A percentile compares a stretch with the other conserved stretches of the same genome.
Evolutionary conservation across 371 early-diverging fungal species (phyloP).

Genomic region (Syncephalastrum monosporum): DNA sequence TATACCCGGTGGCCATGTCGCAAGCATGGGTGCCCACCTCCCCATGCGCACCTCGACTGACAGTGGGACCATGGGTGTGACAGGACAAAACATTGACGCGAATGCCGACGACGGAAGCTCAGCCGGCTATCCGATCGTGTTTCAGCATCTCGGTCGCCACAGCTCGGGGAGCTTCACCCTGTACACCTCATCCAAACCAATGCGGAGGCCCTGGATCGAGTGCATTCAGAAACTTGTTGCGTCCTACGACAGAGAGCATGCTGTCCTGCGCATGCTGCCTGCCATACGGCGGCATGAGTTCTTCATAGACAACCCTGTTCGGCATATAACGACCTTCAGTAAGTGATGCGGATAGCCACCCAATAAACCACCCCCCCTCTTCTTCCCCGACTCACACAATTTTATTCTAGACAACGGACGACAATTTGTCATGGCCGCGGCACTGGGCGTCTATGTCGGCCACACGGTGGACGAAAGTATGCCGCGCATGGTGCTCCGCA

Average conservation of each 20-base stretch:
- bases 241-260: conserved; percentile 46
- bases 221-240: conserved; percentile 72
- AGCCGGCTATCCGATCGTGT: conserved; percentile 54
- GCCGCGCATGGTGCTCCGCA: conserved; percentile 31
- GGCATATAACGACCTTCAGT: conserved; percentile 43
- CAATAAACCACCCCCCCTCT: too few species aligned
- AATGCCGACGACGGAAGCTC: conserved; percentile 1
- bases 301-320: conserved; percentile 19
- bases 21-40: conserved; percentile 7
- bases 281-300: conserved; percentile 25
- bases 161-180: conserved; percentile 62
- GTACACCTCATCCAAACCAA: conserved; percentile 70
- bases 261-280: conserved; percentile 58
- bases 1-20: conserved; percentile 19
- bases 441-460: conserved; percentile 45
- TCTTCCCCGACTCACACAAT: too few species aligned
- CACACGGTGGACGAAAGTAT: conserved; percentile 23
- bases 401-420: conserved; percentile 30
- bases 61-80: conserved; percentile 3
- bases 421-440: conserved; percentile 37
- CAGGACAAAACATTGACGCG: conserved; percentile 25
- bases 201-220: conserved; percentile 81
- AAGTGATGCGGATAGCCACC: conserved; percentile 8
- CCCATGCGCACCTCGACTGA: conserved; percentile 9
- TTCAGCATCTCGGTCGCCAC: conserved; percentile 76